Evolutionary conservation across 83 land plant species (phyloP).

Genomic region (Picea engelmannii): DNA sequence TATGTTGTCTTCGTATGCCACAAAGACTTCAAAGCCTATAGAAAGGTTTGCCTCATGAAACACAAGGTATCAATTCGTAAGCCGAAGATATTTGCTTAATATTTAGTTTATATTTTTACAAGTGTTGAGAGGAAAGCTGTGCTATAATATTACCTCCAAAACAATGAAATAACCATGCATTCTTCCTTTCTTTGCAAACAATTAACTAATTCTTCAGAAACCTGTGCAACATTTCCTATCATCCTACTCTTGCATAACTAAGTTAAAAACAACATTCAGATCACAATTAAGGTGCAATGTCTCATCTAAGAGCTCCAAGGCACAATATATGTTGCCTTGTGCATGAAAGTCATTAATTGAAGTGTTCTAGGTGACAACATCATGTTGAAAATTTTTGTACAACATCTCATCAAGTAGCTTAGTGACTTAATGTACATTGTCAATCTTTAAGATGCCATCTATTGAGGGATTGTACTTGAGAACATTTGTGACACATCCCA

Average conservation of each 20-base stretch:
- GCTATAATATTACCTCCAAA: slow-evolving; percentile 38
- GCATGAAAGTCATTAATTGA: slow-evolving; percentile 33
- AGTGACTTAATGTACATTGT: slow-evolving; percentile 32
- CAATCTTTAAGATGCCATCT: slow-evolving; percentile 47
- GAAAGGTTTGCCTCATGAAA: no score
- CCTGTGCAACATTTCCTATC: not conserved
- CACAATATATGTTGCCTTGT: slow-evolving; percentile 17
- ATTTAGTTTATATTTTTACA: not conserved
- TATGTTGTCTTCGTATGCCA: no score
- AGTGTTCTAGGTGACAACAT: slow-evolving; percentile 42
- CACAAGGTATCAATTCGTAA: no score
- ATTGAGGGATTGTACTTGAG: slow-evolving; percentile 52
- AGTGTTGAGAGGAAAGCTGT: slow-evolving; percentile 26
- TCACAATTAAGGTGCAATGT: slow-evolving; percentile 43
- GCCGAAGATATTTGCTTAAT: no score
- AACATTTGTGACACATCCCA: slow-evolving; percentile 38
- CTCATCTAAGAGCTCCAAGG: slow-evolving; percentile 34
- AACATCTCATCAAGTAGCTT: slow-evolving; percentile 50
- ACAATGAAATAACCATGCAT: slow-evolving; percentile 31
- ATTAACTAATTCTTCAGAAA: not conserved
- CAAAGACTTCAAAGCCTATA: no score
- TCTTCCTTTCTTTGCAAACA: slow-evolving; percentile 16
- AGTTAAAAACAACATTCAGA: slow-evolving; percentile 37
- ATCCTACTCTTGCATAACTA: slow-evolving; percentile 26
- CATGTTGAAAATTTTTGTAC: slow-evolving; percentile 29